A percentile compares a stretch with the other conserved stretches of the same genome.
phyloP scores from a whole-genome alignment of 305 asterid species.

The Monarda citriodora region DNA sequence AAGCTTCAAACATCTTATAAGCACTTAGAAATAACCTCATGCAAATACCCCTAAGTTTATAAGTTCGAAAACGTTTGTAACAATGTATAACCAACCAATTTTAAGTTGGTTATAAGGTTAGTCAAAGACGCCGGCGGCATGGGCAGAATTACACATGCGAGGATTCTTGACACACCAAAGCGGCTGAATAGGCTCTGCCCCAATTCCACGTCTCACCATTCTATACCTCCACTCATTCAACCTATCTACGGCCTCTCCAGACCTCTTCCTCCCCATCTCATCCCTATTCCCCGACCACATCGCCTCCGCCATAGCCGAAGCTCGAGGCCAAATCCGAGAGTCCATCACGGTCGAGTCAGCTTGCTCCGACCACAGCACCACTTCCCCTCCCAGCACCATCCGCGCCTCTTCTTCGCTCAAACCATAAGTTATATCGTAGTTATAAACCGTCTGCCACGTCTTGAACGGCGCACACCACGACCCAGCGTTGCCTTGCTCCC shows the following conservation, averaged over 20 bases:
- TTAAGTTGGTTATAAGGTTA: no score
- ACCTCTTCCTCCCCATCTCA: conserved; percentile 66
- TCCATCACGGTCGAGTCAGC: conserved; percentile 81
- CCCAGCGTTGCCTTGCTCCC: conserved; percentile 56
- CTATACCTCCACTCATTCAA: conserved; percentile 85
- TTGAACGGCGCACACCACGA: conserved; percentile 93
- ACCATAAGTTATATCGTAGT: conserved; percentile 68
- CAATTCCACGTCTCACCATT: conserved; percentile 79
- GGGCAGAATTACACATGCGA: conserved; percentile 87
- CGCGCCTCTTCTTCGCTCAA: conserved; percentile 42
- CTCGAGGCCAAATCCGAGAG: conserved; percentile 76
- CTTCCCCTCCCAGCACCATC: conserved; percentile 84
- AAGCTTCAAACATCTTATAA: no score
- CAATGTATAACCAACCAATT: no score
- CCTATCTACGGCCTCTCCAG: conserved; percentile 81
- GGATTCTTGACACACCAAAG: conserved; percentile 81
- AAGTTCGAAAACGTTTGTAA: no score
- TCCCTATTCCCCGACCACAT: conserved; percentile 90
- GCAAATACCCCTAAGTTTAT: no score
- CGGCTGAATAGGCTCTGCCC: conserved; percentile 92
- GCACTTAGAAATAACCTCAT: no score
- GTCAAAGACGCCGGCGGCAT: no score
- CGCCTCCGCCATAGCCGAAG: conserved; percentile 73
- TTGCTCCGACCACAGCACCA: conserved; percentile 91
- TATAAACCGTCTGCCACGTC: conserved; percentile 84